Percentiles rank a stretch among this genome's conserved stretches.
Conservation (phyloP, 2,329 filamentous ascomycete genomes). For the Cladophialophora exuberans region DNA sequence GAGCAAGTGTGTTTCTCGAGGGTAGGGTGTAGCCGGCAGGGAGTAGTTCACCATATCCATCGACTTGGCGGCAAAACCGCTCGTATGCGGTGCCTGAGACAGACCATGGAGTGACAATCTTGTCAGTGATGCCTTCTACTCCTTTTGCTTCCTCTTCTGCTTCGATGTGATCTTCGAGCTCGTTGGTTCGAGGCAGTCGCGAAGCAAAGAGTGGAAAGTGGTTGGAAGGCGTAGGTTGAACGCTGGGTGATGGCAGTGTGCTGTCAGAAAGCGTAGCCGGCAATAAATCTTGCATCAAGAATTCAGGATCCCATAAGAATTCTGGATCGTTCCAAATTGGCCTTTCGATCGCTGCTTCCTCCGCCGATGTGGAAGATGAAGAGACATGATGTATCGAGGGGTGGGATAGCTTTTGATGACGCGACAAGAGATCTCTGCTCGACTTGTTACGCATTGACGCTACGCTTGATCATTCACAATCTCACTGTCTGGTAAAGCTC, state of each 20-base stretch:
- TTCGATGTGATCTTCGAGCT: conserved; percentile 12
- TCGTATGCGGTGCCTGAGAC: conserved; percentile 13
- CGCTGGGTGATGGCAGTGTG: not conserved
- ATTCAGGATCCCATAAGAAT: conserved; percentile 31
- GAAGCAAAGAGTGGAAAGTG: conserved; percentile 15
- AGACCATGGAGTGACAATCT: conserved; percentile 8
- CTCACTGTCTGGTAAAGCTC: conserved; percentile 39
- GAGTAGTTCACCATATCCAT: not conserved
- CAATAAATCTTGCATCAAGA: conserved; percentile 55
- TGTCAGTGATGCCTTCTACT: no score
- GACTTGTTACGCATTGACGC: not conserved
- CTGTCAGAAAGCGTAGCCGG: conserved; percentile 56
- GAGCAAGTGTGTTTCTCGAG: conserved; percentile 68
- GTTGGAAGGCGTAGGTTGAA: not conserved
- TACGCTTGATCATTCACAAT: not conserved
- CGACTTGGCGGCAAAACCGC: conserved; percentile 6
- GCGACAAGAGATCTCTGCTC: conserved; percentile 29
- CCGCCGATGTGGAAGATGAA: not conserved
- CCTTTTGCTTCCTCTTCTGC: not conserved
- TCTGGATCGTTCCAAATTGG: not conserved
- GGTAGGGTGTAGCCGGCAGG: conserved; percentile 63
- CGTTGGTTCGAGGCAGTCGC: conserved; percentile 1
- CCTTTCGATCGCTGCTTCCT: not conserved
- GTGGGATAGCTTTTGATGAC: conserved; percentile 26
- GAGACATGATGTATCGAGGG: not conserved